Percentiles rank a stretch among this genome's conserved stretches.
These are phyloP conservation scores for Dicorynia guianensis DNA, from an alignment of 306 rosid genomes.

Conservation along the genomic window DNA sequence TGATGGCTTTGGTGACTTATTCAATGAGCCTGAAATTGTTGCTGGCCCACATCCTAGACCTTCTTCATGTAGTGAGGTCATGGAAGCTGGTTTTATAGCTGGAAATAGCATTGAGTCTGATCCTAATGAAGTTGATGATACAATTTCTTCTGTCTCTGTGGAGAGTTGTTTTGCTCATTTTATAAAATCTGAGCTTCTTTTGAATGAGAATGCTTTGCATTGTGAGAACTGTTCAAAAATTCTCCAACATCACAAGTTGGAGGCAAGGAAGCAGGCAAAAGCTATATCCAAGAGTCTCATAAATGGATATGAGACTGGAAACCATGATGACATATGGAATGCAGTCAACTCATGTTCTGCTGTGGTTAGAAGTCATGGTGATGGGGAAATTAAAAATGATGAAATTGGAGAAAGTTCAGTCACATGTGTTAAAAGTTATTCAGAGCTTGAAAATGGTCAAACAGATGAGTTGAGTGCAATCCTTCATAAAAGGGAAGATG, in stretches of 20 bases:
- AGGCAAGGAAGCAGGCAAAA: constrained; percentile 48
- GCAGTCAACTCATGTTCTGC: constrained; percentile 46
- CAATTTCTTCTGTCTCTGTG: constrained; percentile 84
- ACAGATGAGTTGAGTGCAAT: constrained; percentile 42
- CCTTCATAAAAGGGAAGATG: constrained; percentile 43
- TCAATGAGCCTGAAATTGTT: constrained; percentile 81
- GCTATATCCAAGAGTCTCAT: constrained; percentile 34
- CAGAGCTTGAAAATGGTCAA: constrained; percentile 53
- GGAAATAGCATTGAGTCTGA: constrained; percentile 81
- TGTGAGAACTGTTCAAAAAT: constrained; percentile 88
- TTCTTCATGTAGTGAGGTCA: constrained; percentile 52
- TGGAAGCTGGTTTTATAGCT: constrained; percentile 55
- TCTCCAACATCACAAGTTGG: constrained; percentile 54
- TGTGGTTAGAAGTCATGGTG: constrained; percentile 42
- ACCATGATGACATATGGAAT: constrained; percentile 43
- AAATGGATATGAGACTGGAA: constrained; percentile 52
- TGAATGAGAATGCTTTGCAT: constrained; percentile 90
- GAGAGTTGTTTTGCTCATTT: constrained; percentile 91
- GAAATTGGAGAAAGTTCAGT: constrained; percentile 46
- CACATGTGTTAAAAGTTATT: constrained; percentile 39
- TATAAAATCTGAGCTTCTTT: constrained; percentile 90
- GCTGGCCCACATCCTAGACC: constrained; percentile 78
- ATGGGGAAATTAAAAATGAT: constrained; percentile 47
- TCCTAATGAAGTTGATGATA: constrained; percentile 94
- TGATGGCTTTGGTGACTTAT: constrained; percentile 86